These are phyloP conservation scores for Psophocarpus tetragonolobus DNA, from an alignment of 306 rosid species.

Conservation along the genomic window DNA sequence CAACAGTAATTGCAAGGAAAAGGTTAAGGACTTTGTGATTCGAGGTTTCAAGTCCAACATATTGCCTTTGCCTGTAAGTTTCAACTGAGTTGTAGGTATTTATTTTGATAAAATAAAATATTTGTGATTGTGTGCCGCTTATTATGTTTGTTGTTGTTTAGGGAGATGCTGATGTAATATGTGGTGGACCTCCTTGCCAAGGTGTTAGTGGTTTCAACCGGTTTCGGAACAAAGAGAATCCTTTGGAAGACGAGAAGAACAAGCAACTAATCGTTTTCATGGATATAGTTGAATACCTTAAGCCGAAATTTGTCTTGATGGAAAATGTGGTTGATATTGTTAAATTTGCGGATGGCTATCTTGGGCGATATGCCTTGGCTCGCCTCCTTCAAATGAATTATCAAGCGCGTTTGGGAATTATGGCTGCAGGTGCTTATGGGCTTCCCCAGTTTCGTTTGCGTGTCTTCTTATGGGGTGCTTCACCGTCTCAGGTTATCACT, in stretches of 20 bases:
- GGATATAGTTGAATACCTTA: conserved; percentile 73
- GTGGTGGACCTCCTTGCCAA: conserved; percentile 98
- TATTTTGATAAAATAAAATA: conserved; percentile 4
- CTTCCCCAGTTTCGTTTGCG: conserved; percentile 93
- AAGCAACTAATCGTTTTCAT: conserved; percentile 71
- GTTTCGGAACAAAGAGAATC: conserved; percentile 58
- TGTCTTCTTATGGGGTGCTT: conserved; percentile 87
- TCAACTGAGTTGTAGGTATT: conserved; percentile 26
- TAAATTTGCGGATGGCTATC: conserved; percentile 75
- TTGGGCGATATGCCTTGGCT: conserved; percentile 86
- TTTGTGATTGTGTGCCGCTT: background rate
- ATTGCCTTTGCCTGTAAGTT: conserved; percentile 74
- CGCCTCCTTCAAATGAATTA: conserved; percentile 87
- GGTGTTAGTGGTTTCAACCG: conserved; percentile 93
- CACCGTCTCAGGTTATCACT: conserved; percentile 62
- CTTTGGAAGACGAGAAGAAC: conserved; percentile 80
- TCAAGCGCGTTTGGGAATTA: conserved; percentile 81
- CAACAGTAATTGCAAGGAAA: conserved; percentile 59
- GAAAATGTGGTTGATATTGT: conserved; percentile 86
- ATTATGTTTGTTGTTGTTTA: background rate
- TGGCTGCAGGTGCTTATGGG: conserved; percentile 92
- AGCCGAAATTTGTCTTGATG: conserved; percentile 74
- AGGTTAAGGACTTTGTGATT: conserved; percentile 52
- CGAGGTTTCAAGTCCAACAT: conserved; percentile 46
- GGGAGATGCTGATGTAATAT: conserved; percentile 78